Conservation (phyloP, 2,329 filamentous ascomycete species). For the Botrytis porri region DNA sequence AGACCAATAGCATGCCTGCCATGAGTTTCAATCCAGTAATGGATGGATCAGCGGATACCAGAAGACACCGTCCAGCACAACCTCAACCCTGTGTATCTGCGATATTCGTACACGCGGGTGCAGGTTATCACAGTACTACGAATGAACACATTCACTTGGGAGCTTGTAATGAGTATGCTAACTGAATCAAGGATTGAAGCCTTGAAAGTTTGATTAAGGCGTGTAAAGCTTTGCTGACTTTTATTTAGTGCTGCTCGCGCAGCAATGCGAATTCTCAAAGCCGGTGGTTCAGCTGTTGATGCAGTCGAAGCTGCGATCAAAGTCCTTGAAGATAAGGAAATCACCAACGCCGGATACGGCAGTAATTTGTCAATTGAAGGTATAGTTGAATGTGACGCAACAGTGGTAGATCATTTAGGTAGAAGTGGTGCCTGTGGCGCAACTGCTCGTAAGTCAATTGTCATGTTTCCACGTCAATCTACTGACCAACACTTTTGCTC, state of each 20-base stretch:
- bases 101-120: slow-evolving; percentile 94
- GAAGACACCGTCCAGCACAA: slow-evolving; percentile 16
- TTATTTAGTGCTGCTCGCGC: slow-evolving; percentile 69
- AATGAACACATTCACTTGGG: slow-evolving; percentile 83
- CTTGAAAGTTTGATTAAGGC: slow-evolving; percentile 1
- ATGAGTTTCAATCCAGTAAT: slow-evolving; percentile 24
- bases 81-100: slow-evolving; percentile 51
- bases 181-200: background rate
- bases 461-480: background rate
- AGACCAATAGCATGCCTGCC: background rate
- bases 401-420: slow-evolving; percentile 85
- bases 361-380: slow-evolving; percentile 93
- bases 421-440: slow-evolving; percentile 92
- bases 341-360: slow-evolving; percentile 94
- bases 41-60: slow-evolving; percentile 35
- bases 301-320: slow-evolving; percentile 88
- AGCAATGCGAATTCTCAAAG: slow-evolving; percentile 76
- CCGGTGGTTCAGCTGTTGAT: slow-evolving; percentile 77
- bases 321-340: slow-evolving; percentile 86
- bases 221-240: slow-evolving; percentile 26
- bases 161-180: slow-evolving; percentile 80
- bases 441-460: slow-evolving; percentile 70
- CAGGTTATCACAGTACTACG: slow-evolving; percentile 84
- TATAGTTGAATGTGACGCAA: slow-evolving; percentile 90
- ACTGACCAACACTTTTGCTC: background rate